Evolutionary conservation across 495 filamentous ascomycete genomes (phyloP), one percentile per base, ranked within the genome.

Genomic region (Xylaria bambusicola): DNA sequence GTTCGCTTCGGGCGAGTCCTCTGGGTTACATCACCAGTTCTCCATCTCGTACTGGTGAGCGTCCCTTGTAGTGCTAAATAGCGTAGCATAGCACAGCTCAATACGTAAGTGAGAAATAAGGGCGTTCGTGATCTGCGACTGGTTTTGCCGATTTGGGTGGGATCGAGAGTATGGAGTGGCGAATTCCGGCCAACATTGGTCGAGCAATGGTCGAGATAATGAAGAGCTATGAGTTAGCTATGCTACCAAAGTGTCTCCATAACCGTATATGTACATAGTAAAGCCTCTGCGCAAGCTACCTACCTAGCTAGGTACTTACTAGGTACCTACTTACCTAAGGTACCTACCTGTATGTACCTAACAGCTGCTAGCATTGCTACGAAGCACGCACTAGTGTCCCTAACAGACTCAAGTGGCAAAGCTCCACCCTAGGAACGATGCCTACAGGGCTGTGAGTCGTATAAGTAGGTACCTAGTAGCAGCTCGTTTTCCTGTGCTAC

Each of bases 11-110:
- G 41, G 15, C 2, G 12, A 8, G 3, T 17, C 26, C 20, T 15
- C 2, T 27, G 18, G 21, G 51, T 44, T 54, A 44, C 52, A 54
- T 54, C 52, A 54, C 52, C 52, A 44, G 36, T 44, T 54, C 38
- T 44, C 21, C 1, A 36, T 44, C 38, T 44, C 17, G 50, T 27
- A 53, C 50, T 7, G 23, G 48, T 51, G 20, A 51, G 36, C 29
- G 31, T 17, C n/a, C n/a, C n/a, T n/a, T n/a, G n/a, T n/a, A n/a
- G n/a, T n/a, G n/a, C n/a, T n/a, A n/a, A n/a, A n/a, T n/a, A n/a
- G n/a, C n/a, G n/a, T n/a, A n/a, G n/a, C n/a, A n/a, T 33, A 33
- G 29, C 29, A 33, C 10, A 33, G n/a, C 29, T 33, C 10, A 33
- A 10, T 33, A 33, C 29, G 5, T 33, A 33, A 10, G 5, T 33